Evolutionary conservation across 2,329 filamentous ascomycete species (phyloP), one percentile per base, ranked within the genome.

Genomic region (Leptoxyphium fumago): DNA sequence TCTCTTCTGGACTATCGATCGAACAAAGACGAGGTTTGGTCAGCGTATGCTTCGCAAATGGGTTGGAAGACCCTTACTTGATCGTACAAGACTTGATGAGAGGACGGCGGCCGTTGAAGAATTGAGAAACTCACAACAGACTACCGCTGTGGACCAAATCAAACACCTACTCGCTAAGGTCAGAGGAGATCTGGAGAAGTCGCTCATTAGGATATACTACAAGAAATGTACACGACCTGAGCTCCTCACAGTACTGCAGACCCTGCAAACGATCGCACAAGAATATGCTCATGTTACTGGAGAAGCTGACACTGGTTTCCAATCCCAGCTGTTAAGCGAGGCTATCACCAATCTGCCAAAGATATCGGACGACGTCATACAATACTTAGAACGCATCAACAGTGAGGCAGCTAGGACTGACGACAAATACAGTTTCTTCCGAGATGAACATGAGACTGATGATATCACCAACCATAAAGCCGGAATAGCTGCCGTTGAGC

Each of bases 381-480:
- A 70, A 1, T 87, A 84, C 57, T 75, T 98, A 2, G 82, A 93
- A 43, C 82, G 79, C 48, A 91, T 98, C 63, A 94, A 94, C 54
- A 70, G 80, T 29, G 74, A 84, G 51, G 84, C 91, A 1, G 91
- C 89, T 0, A 81, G 80, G 41, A 77, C 76, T 18, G 82, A 96
- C 56, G 88, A 98, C 70, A 95, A 94, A 61, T 96, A 95, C 61
- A 71, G 74, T 30, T 98, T 98, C 69, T 95, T 98, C 61, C 77
- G 82, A 5, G 86, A 94, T 50, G 75, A 82, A 34, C 75, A 86
- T 49, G 89, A 95, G 62, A 93, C 84, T 0, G 88, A 95, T 21
- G 82, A 79, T 38, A 95, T 98, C 51, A 80, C 80, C 15, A 80
- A 89, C 53, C 80, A 94, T 57, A 94, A 95, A 62, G 69, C 93